These are phyloP conservation scores for Leishmania major DNA, from an alignment of 208 protist genomes.

Conservation along the genomic window DNA sequence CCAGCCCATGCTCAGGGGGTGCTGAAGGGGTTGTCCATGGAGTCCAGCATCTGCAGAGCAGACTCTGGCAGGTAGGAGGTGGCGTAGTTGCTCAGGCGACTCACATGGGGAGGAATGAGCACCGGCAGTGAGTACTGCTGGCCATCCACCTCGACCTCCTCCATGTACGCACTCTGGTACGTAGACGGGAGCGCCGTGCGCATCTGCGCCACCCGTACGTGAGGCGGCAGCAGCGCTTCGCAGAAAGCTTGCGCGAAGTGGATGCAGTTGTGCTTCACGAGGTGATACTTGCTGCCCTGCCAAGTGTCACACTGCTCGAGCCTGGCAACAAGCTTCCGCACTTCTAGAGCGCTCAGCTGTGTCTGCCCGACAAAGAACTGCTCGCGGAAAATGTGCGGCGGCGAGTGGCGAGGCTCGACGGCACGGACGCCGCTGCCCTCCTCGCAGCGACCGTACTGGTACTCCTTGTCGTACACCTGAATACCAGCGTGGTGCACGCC, in stretches of 20 bases:
- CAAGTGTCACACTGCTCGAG: slow-evolving; percentile 37
- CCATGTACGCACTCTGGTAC: slow-evolving; percentile 31
- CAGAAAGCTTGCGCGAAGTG: slow-evolving; percentile 60
- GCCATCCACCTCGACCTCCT: slow-evolving; percentile 36
- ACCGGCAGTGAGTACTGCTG: slow-evolving; percentile 29
- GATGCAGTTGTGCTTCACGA: slow-evolving; percentile 80
- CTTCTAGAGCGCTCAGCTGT: slow-evolving; percentile 31
- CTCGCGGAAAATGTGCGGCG: slow-evolving; percentile 75
- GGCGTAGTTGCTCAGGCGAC: slow-evolving; percentile 41
- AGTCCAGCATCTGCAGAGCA: slow-evolving; percentile 39
- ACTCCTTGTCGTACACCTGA: slow-evolving; percentile 74
- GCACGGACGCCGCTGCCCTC: slow-evolving; percentile 48
- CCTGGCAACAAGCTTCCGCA: slow-evolving; percentile 33
- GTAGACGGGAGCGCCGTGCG: background rate
- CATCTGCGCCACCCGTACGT: slow-evolving; percentile 34
- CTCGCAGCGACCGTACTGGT: slow-evolving; percentile 54
- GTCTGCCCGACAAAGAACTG: slow-evolving; percentile 72
- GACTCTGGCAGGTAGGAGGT: slow-evolving; percentile 23
- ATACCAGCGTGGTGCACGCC: slow-evolving; percentile 75
- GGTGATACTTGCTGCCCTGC: slow-evolving; percentile 56
- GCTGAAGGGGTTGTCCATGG: slow-evolving; percentile 22
- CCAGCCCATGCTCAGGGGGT: background rate
- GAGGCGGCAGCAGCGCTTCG: slow-evolving; percentile 43
- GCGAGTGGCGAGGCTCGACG: slow-evolving; percentile 44
- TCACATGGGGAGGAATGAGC: slow-evolving; percentile 52